A percentile compares a stretch with the other conserved stretches of the same genome.
Conservation (phyloP, 2,329 filamentous ascomycete genomes). For the Exutisphaerella laricina region DNA sequence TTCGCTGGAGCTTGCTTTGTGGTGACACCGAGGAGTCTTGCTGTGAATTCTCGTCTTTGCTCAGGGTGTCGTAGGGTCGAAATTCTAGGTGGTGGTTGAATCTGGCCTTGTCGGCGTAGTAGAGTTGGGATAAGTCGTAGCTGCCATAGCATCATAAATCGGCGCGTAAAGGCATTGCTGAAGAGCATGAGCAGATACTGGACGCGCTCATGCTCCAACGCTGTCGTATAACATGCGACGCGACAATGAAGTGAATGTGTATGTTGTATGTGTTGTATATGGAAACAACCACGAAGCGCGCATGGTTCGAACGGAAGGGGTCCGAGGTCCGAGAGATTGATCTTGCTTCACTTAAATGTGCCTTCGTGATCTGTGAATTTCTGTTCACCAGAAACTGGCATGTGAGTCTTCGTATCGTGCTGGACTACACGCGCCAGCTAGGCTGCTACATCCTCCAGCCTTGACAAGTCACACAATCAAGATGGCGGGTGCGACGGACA, state of each 20-base stretch:
- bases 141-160: constrained; percentile 6
- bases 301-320: no score
- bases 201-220: constrained; percentile 15
- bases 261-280: no score
- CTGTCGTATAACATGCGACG: constrained; percentile 7
- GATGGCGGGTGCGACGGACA: constrained; percentile 43
- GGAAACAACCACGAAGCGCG: no score
- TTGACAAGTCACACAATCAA: no score
- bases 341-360: no score
- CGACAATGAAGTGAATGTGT: not conserved
- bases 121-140: constrained; percentile 7
- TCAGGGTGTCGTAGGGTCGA: not conserved
- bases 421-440: not conserved
- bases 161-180: constrained; percentile 9
- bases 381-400: constrained; percentile 1
- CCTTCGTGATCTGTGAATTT: no score
- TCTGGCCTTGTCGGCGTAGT: not conserved
- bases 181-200: constrained; percentile 16
- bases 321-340: no score
- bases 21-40: not conserved
- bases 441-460: constrained; percentile 1
- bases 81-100: not conserved
- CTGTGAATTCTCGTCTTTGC: not conserved
- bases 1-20: not conserved
- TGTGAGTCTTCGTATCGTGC: not conserved